Base-by-base conservation (phyloP, 1,284 basidiomycete genomes). In the Omphalotus olearius region DNA sequence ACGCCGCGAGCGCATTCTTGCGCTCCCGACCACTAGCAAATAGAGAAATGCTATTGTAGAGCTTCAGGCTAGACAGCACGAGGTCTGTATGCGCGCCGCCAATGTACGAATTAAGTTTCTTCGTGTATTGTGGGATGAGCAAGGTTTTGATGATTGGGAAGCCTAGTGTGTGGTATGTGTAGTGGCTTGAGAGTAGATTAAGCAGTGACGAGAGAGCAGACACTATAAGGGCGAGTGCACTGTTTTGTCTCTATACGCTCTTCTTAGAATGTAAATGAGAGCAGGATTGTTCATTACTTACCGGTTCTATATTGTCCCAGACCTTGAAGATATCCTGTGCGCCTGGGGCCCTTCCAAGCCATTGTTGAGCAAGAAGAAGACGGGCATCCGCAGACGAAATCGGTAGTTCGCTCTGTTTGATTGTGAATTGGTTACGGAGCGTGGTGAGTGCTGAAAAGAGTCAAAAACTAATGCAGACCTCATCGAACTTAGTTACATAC, bases 1-100 rank as follows among this genome's bases (percentile, higher is more conserved):
- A 86, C 0, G 69, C 69, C 48, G 90, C 88, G 25, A 83, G 64
- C 0, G 88, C 69, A 0, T 69, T 58, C 57, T 78, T 83, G 45
- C 77, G 74, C 54, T 90, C 87, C 23, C 73, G 67, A 6, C 86
- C 85, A 28, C 82, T 75, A 2, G 76, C 81, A 60, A 85, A 90
- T 0, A 63, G 61, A 2, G 85, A 82, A 56, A 90, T 72, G 0
- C 70, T 66, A 53, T 79, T 73, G 59, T 80, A 79, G 9, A 91
- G 62, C 59, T 83, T 87, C 55, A 92, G 64, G 0, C 83, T 75
- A 0, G 78, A 74, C 2, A 90, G 69, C 23, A 84, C 75, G 11
- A 84, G 67, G 43, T 89, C 87, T 20, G 78, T 80, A 50, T 83
- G 74, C 3, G 73, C 67, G 4, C 82, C 78, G 10, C 73, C 73